These are phyloP conservation scores for Cyberlindnera xylosilytica DNA, from an alignment of 805 yeast species.

Conservation along the genomic window DNA sequence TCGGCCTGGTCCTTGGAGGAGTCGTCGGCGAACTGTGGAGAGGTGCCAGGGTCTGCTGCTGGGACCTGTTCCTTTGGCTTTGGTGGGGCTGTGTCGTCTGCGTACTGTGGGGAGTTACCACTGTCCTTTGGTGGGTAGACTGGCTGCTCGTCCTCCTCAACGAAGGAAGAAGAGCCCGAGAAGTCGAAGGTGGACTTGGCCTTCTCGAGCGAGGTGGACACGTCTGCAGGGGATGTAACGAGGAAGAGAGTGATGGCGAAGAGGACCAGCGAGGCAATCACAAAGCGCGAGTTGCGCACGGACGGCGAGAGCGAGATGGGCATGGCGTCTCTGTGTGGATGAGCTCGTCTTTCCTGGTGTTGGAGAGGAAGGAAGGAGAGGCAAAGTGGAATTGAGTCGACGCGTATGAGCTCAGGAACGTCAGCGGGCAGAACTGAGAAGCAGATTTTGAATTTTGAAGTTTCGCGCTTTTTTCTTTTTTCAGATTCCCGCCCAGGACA, in stretches of 20 bases:
- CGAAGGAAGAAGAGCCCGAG: slow-evolving; percentile 6
- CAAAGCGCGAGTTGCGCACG: slow-evolving; percentile 49
- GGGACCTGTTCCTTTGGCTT: slow-evolving; percentile 13
- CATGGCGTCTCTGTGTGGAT: slow-evolving; percentile 1
- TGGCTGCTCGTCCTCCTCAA: slow-evolving; percentile 2
- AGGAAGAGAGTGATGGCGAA: slow-evolving; percentile 49
- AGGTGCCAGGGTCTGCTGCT: slow-evolving; percentile 11
- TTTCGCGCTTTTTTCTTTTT: too few species aligned
- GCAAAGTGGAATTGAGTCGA: too few species aligned
- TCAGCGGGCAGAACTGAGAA: too few species aligned
- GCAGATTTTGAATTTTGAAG: too few species aligned
- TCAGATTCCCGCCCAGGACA: too few species aligned
- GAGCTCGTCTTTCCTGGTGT: too few species aligned
- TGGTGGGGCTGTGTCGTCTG: slow-evolving; percentile 24
- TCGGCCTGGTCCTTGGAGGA: slow-evolving; percentile 9
- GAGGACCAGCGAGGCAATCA: slow-evolving; percentile 48
- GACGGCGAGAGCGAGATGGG: slow-evolving; percentile 11
- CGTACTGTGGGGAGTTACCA: slow-evolving; percentile 26
- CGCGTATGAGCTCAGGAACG: too few species aligned
- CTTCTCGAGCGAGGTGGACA: slow-evolving; percentile 33
- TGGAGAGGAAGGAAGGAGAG: too few species aligned
- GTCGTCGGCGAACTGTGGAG: slow-evolving; percentile 27
- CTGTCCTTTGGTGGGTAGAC: slow-evolving; percentile 14
- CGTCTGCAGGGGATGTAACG: slow-evolving; percentile 40
- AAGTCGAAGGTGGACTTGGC: slow-evolving; percentile 20